Evolutionary conservation across 345 rosid species (phyloP), one percentile per base, ranked within the genome.

Genomic region (Leavenworthia alabamica): DNA sequence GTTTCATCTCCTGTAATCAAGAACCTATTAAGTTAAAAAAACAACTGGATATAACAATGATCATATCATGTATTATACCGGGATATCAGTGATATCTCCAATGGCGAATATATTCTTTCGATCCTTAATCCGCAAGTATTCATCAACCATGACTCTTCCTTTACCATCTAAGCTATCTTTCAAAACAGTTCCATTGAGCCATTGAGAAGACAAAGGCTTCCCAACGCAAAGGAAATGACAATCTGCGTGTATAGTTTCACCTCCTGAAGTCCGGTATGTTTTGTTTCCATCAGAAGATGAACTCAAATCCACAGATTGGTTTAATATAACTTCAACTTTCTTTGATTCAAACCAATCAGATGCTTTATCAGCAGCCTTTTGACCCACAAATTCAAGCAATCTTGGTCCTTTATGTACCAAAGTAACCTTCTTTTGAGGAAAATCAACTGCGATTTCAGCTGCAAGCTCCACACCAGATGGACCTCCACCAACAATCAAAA

Each of bases 381-480:
- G 74, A 13, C 92, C 85, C 39, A 81, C 64, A 81, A 71, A 86
- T 48, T 81, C 92, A 53, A 86, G 66, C 59, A 86, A 56, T 57
- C 89, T 79, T 3, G 84, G 71, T 60, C 89, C 89, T 11, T 56
- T 71, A 62, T 86, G 89, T 44, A 83, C 92, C 22, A 86, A 71
- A 2, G 78, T 81, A 40, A 81, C 78, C 65, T 81, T 66, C 76
- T 81, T 86, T 28, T 73, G 81, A 0, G 89, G 89, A 47, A 79
- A 86, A 64, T 78, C 85, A 1, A 78, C 82, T 14, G 90, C 82
- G 44, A 92, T 79, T 69, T 92, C 96, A 16, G 83, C 98, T 9
- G 93, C 96, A 72, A 92, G 86, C 75, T 92, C 96, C 6, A 92
- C 95, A 40, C 95, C 98, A 7, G 90, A 74, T 0, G 96, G 98